Evolutionary conservation across 108 stramenopile genomes (phyloP).

Genomic region (Cyclotella atomus): DNA sequence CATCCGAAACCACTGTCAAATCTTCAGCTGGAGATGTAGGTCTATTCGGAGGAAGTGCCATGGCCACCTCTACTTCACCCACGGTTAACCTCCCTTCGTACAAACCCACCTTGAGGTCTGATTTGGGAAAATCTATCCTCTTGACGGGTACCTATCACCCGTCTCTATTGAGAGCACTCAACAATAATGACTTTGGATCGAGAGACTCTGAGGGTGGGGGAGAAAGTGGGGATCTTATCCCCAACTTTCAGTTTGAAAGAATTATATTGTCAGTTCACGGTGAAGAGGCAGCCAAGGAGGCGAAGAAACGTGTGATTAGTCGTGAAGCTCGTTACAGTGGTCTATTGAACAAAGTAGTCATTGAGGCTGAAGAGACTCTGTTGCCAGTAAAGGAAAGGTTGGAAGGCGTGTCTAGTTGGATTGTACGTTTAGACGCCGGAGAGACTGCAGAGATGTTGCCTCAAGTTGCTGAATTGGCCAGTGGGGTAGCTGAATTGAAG

Average conservation of each 20-base stretch:
- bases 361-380: conserved; percentile 23
- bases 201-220: not conserved
- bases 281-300: conserved; percentile 52
- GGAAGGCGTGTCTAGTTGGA: conserved; percentile 64
- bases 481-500: conserved; percentile 41
- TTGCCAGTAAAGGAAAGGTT: conserved; percentile 59
- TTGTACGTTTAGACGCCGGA: conserved; percentile 42
- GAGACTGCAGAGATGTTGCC: conserved; percentile 15
- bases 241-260: conserved; percentile 68
- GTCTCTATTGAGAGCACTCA: conserved; percentile 21
- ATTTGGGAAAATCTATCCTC: conserved; percentile 31
- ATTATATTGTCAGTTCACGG: conserved; percentile 83
- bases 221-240: not conserved
- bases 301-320: conserved; percentile 80
- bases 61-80: conserved; percentile 1
- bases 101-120: conserved; percentile 19
- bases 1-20: not conserved
- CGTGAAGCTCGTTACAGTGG: conserved; percentile 87
- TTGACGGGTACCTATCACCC: conserved; percentile 27
- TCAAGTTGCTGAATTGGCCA: conserved; percentile 45
- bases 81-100: not conserved
- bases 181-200: conserved; percentile 39
- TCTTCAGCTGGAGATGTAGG: conserved; percentile 8
- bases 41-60: conserved; percentile 19
- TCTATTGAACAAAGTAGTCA: conserved; percentile 79